Conservation (phyloP, 495 filamentous ascomycete species). For the Tuber microsphaerosporum region DNA sequence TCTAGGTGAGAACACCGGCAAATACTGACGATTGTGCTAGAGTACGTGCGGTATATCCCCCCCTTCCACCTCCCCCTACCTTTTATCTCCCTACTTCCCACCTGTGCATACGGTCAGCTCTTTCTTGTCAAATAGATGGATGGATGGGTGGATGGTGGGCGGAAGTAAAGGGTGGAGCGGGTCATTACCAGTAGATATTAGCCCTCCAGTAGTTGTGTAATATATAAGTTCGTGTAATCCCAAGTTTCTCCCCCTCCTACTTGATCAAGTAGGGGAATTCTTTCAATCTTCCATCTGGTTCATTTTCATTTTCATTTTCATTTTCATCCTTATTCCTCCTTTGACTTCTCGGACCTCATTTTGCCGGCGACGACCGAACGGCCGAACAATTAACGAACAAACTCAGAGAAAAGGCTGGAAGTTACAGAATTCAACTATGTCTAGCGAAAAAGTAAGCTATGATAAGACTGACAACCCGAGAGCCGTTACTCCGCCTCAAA, state of each 20-base stretch:
- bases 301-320: background rate
- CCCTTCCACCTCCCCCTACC: background rate
- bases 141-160: background rate
- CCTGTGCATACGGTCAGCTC: background rate
- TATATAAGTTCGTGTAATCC: background rate
- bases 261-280: background rate
- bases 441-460: slow-evolving; percentile 20
- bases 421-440: slow-evolving; percentile 7
- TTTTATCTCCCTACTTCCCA: background rate
- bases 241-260: background rate
- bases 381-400: background rate
- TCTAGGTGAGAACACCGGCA: background rate
- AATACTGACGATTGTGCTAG: background rate
- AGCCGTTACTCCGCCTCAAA: background rate
- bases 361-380: background rate
- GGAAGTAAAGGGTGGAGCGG: background rate
- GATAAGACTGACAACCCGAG: background rate
- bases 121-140: background rate
- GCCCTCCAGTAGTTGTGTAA: background rate
- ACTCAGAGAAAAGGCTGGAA: background rate
- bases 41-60: background rate
- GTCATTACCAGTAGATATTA: background rate
- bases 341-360: too few species aligned
- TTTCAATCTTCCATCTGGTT: background rate
- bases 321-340: background rate